Conservation (phyloP, 768 basidiomycete species). For the Amanita subjunquillea region DNA sequence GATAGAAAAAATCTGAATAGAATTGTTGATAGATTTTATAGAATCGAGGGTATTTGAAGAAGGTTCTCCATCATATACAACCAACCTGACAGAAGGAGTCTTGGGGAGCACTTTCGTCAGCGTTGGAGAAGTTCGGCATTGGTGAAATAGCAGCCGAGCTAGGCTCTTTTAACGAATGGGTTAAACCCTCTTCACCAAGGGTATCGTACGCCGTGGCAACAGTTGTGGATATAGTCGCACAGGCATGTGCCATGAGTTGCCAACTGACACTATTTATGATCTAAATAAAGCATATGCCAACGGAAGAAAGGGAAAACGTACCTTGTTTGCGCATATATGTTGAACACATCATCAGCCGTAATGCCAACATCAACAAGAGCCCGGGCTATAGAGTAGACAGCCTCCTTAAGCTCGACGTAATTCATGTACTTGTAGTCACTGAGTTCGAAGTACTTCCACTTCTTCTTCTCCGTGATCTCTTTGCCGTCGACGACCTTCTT, state of each 20-base stretch:
- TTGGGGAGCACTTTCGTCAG: constrained; percentile 61
- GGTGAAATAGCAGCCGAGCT: constrained; percentile 75
- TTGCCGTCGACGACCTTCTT: constrained; percentile 78
- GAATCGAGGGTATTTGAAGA: constrained; percentile 42
- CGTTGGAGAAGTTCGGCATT: constrained; percentile 83
- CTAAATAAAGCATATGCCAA: neutral
- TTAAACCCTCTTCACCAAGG: constrained; percentile 78
- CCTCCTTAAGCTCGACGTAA: constrained; percentile 61
- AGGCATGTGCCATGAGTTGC: constrained; percentile 83
- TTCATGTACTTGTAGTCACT: constrained; percentile 79
- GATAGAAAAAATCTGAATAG: constrained; percentile 51
- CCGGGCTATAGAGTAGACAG: constrained; percentile 54
- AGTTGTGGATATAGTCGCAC: constrained; percentile 63
- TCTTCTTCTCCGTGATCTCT: constrained; percentile 81
- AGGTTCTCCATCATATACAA: constrained; percentile 81
- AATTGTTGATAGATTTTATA: constrained; percentile 44
- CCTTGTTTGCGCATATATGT: constrained; percentile 87
- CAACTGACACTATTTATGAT: constrained; percentile 52
- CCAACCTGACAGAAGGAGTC: constrained; percentile 64
- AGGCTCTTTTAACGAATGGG: constrained; percentile 82
- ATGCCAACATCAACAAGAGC: constrained; percentile 68
- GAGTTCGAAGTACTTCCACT: constrained; percentile 92
- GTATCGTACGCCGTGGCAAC: constrained; percentile 97
- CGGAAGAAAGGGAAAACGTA: constrained; percentile 16
- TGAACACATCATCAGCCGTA: constrained; percentile 66